A percentile compares a stretch with the other conserved stretches of the same genome.
phyloP scores from a whole-genome alignment of 2,329 filamentous ascomycete species.

The Calonectria naviculata region DNA sequence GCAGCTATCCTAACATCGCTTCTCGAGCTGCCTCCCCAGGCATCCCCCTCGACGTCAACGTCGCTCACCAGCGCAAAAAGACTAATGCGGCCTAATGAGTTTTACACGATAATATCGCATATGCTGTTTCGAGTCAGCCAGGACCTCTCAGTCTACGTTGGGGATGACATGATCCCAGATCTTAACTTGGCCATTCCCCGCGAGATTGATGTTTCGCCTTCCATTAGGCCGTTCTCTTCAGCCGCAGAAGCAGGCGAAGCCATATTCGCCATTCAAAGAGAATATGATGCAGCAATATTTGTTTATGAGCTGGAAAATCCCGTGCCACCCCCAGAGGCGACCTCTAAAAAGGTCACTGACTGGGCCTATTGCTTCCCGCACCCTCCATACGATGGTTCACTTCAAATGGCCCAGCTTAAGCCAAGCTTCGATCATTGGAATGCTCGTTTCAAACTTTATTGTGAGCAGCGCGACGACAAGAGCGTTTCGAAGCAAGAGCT shows the following conservation, averaged over 20 bases:
- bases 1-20: conserved; percentile 19
- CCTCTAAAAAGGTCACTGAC: no score
- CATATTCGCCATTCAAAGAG: background rate
- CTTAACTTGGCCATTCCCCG: background rate
- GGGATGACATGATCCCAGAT: background rate
- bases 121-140: background rate
- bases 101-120: background rate
- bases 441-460: background rate
- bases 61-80: background rate
- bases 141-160: background rate
- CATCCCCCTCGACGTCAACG: background rate
- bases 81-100: background rate
- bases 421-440: background rate
- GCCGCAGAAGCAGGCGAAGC: background rate
- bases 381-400: background rate
- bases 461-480: background rate
- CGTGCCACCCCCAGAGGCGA: fast-evolving
- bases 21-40: background rate
- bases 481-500: background rate
- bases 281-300: background rate
- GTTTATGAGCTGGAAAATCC: background rate
- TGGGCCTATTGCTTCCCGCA: background rate
- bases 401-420: background rate
- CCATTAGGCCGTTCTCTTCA: background rate
- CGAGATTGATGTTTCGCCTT: background rate